A percentile compares a stretch with the other conserved stretches of the same genome.
phyloP scores from a whole-genome alignment of 108 stramenopile species.

The Nannochloropsis oceanica region DNA sequence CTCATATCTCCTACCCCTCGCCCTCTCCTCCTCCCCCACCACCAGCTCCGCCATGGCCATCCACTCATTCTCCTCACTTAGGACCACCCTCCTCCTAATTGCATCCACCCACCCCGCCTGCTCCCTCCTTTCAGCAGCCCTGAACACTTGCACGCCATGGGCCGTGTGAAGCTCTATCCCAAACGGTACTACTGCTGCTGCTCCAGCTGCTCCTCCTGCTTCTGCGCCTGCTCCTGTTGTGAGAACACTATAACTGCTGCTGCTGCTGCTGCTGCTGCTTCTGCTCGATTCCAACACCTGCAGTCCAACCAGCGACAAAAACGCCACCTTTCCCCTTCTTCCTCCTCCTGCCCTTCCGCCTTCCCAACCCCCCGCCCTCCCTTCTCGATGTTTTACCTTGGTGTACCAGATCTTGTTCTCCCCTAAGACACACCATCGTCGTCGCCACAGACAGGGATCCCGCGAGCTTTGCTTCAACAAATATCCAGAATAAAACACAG shows the following conservation, averaged over 20 bases:
- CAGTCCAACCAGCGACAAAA: not conserved
- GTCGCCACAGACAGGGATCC: not conserved
- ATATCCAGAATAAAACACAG: not conserved
- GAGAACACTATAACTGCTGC: not conserved
- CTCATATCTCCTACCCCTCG: not conserved
- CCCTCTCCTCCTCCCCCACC: not conserved
- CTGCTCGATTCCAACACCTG: not conserved
- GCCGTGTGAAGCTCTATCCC: not conserved
- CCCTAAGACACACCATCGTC: not conserved
- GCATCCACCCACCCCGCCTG: not conserved
- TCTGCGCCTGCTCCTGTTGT: not conserved
- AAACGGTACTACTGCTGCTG: not conserved
- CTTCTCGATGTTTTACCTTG: not conserved
- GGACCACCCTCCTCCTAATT: not conserved
- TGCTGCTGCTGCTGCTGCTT: not conserved
- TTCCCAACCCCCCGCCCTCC: not conserved
- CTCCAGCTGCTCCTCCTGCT: not conserved
- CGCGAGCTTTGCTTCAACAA: not conserved
- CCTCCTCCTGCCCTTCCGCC: no score
- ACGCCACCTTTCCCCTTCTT: not conserved
- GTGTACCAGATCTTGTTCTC: not conserved
- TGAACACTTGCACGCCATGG: not conserved
- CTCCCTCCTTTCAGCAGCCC: not conserved
- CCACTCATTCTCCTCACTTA: not conserved
- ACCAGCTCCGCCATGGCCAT: not conserved